These are phyloP conservation scores for Fraxinus sp. DNA, from an alignment of 305 asterid genomes.

Conservation along the genomic window DNA sequence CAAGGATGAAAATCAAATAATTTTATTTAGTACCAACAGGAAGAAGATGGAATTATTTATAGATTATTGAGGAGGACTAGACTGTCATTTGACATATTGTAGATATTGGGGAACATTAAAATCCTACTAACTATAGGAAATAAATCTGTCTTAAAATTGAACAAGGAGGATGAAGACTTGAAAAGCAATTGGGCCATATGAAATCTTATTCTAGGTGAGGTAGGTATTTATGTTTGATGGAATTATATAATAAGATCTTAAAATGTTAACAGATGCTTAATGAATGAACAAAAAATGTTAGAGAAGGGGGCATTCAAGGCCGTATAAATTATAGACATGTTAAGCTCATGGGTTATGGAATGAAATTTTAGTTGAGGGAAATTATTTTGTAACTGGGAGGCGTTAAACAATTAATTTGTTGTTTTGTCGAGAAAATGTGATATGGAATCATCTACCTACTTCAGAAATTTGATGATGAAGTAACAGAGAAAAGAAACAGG, in stretches of 20 bases:
- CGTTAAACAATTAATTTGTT: background rate
- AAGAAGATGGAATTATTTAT: background rate
- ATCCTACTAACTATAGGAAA: background rate
- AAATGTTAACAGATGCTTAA: background rate
- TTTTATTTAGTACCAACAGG: background rate
- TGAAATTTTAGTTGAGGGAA: background rate
- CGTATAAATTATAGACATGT: background rate
- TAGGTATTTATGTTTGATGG: background rate
- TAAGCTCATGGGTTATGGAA: background rate
- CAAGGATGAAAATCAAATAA: background rate
- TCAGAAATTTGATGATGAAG: background rate
- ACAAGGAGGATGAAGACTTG: background rate
- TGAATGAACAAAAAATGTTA: background rate
- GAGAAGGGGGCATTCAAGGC: background rate
- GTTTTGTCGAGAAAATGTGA: background rate
- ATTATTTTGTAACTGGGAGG: background rate
- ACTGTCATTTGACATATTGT: background rate
- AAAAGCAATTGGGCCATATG: background rate
- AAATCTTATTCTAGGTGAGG: background rate
- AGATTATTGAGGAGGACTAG: background rate
- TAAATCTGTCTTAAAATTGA: background rate
- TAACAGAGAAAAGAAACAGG: conserved; percentile 3
- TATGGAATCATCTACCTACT: background rate
- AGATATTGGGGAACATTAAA: background rate
- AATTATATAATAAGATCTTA: background rate